Percentiles rank a stretch among this genome's conserved stretches.
These are phyloP conservation scores for Nemania sp. DNA, from an alignment of 2,329 filamentous ascomycete genomes.

Conservation along the genomic window DNA sequence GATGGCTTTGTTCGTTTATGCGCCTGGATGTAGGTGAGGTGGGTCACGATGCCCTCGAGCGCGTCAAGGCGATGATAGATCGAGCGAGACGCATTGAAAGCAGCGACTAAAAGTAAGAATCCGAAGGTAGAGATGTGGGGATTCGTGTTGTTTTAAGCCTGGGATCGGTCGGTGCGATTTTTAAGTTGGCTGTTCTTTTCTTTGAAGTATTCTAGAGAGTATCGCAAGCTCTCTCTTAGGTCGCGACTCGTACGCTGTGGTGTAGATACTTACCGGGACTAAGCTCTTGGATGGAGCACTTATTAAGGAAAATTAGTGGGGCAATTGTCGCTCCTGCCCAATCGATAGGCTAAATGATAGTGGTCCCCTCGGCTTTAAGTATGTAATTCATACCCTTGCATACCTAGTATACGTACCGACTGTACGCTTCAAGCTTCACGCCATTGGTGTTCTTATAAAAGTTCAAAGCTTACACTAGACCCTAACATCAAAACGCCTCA, in stretches of 20 bases:
- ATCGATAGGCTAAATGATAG: neutral
- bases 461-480: neutral
- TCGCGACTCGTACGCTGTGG: no score
- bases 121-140: neutral
- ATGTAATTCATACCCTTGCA: neutral
- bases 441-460: no score
- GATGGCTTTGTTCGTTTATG: neutral
- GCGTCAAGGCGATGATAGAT: constrained; percentile 24
- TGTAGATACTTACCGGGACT: no score
- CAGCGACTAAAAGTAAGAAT: neutral
- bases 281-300: neutral
- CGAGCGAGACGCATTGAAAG: constrained; percentile 1
- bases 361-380: neutral
- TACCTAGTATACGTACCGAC: neutral
- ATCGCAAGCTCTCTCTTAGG: neutral
- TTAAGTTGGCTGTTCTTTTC: neutral
- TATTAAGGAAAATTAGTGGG: neutral
- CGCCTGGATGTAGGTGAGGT: no score
- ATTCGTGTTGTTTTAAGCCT: neutral
- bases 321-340: neutral
- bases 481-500: neutral
- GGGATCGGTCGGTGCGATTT: neutral
- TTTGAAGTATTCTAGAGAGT: neutral
- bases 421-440: neutral
- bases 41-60: constrained; percentile 20